A percentile compares a stretch with the other conserved stretches of the same genome.
Conservation (phyloP, 2,329 filamentous ascomycete genomes). For the Aspergillus novofumigatus region DNA sequence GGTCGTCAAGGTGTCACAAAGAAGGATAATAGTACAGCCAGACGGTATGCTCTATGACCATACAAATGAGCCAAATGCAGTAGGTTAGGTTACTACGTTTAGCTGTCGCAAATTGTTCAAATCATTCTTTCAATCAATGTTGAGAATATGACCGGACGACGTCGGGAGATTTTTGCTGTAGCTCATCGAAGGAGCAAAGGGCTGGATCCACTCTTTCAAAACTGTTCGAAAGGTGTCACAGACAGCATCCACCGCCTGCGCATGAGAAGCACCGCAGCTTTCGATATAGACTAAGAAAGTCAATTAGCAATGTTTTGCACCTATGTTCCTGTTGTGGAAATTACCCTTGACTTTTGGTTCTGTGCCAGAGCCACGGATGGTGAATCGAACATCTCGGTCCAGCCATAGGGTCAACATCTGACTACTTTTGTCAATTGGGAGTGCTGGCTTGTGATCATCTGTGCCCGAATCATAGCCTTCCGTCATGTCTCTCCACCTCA, state of each 20-base stretch:
- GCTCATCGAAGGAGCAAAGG: constrained; percentile 37
- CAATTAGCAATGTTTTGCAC: constrained; percentile 4
- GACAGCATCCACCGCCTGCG: constrained; percentile 33
- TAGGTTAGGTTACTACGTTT: background rate
- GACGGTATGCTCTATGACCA: background rate
- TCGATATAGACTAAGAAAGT: constrained; percentile 38
- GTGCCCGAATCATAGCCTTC: constrained; percentile 56
- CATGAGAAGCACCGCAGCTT: constrained; percentile 33
- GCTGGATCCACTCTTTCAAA: constrained; percentile 35
- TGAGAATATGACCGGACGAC: constrained; percentile 34
- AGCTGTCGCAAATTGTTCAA: background rate
- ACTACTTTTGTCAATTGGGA: constrained; percentile 54
- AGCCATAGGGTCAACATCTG: constrained; percentile 63
- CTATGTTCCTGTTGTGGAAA: constrained; percentile 1
- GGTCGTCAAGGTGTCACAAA: background rate
- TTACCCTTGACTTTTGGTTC: constrained; percentile 63
- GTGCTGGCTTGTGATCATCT: constrained; percentile 47
- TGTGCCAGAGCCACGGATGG: constrained; percentile 58
- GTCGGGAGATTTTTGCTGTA: constrained; percentile 32
- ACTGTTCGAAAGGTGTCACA: constrained; percentile 36
- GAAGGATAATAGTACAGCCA: background rate
- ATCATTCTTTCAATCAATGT: constrained; percentile 14
- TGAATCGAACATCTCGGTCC: constrained; percentile 53
- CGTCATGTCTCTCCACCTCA: constrained; percentile 60
- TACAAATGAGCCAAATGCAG: background rate